Evolutionary conservation across 1,284 basidiomycete genomes (phyloP).

Genomic region (Testicularia cyperi): DNA sequence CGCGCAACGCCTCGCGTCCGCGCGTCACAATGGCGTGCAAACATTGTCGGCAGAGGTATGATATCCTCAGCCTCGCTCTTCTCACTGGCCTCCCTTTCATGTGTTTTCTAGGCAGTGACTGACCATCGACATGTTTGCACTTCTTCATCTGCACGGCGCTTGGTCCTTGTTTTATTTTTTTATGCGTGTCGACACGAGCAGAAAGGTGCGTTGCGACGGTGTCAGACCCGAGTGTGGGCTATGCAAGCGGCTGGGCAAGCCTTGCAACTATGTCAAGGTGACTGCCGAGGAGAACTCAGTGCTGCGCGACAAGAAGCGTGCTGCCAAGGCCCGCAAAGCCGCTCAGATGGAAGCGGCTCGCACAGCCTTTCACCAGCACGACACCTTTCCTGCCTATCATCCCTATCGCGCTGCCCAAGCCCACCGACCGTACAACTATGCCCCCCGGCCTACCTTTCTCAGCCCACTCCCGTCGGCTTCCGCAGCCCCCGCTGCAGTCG

Average conservation of each 20-base stretch:
- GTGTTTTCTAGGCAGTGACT: no score
- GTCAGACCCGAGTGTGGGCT: slow-evolving; percentile 9
- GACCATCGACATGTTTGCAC: no score
- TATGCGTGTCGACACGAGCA: background rate
- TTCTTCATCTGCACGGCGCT: slow-evolving; percentile 1
- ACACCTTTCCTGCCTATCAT: slow-evolving; percentile 12
- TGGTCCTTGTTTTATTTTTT: background rate
- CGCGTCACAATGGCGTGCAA: slow-evolving; percentile 19
- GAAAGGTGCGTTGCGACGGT: slow-evolving; percentile 19
- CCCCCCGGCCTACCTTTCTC: no score
- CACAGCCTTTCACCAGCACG: slow-evolving; percentile 7
- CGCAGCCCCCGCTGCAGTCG: no score
- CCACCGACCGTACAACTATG: no score
- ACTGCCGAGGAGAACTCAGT: slow-evolving; percentile 11
- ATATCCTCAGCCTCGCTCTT: no score
- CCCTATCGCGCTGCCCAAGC: no score
- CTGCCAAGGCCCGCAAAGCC: slow-evolving; percentile 5
- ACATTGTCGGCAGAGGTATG: slow-evolving; percentile 22
- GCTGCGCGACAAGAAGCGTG: slow-evolving; percentile 15
- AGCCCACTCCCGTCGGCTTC: no score
- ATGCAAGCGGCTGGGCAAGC: slow-evolving; percentile 5
- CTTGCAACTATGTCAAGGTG: slow-evolving; percentile 17
- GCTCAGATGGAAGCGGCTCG: slow-evolving; percentile 8
- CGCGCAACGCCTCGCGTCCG: slow-evolving; percentile 6
- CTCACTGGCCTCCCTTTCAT: no score